Evolutionary conservation across 179 eudicot species (phyloP), one percentile per base, ranked within the genome.

Genomic region (Camellia oleifera): DNA sequence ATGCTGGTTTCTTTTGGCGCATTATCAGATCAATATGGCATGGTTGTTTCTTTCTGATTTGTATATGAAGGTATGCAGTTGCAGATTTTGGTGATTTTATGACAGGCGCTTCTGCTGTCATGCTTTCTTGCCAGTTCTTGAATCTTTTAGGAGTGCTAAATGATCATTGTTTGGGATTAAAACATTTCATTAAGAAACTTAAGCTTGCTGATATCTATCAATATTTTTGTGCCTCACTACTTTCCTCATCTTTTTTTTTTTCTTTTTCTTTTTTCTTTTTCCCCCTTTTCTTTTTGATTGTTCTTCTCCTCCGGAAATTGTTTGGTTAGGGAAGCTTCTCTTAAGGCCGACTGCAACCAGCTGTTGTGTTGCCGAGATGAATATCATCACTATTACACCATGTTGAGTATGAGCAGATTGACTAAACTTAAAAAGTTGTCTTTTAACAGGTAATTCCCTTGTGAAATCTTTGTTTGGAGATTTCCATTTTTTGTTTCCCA

Each of bases 311-410:
- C 70, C 78, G 20, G 56, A 66, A 64, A 66, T 32, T 82, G 78
- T 77, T 64, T 84, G 70, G 76, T 79, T 83, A 84, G 87, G 89
- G 79, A 78, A 82, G 83, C 87, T 80, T 54, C 81, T 75, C 23
- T 74, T 84, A 82, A 75, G 84, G 82, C 75, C 9, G 82, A 69
- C 77, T 73, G 61, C 83, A 77, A 69, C 80, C 82, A 80, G 87
- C 61, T 79, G 78, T 80, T 20, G 76, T 42, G 44, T 74, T 79
- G 80, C 79, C 65, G 79, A 70, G 79, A 78, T 69, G 84, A 81
- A 78, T 54, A 76, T 73, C 81, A 63, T 63, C 79, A 69, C 11
- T 72, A 46, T 80, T 77, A 60, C 70, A 6, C 62, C 72, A 50
- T 14, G 58, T 75, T 53, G 45, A 32, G 78, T 83, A 20, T 83